These are phyloP conservation scores for Penicillium sp. DNA, from an alignment of 2,329 filamentous ascomycete species.

Conservation along the genomic window DNA sequence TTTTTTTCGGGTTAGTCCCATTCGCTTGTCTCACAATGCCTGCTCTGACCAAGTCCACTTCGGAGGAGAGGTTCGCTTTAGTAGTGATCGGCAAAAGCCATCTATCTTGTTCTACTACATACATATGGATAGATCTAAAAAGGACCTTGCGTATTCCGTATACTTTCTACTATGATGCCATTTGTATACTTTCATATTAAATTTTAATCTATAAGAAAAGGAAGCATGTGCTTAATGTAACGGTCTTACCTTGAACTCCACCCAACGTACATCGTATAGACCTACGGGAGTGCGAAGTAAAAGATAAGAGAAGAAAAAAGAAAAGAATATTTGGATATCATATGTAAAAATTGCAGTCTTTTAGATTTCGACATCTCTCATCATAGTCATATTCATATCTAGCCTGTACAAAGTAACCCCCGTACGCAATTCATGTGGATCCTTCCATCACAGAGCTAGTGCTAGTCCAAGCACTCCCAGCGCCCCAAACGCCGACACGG, in stretches of 20 bases:
- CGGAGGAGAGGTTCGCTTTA: slow-evolving; percentile 13
- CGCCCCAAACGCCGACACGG: slow-evolving; percentile 22
- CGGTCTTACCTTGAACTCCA: background rate
- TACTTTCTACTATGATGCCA: background rate
- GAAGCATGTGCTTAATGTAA: background rate
- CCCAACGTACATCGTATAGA: background rate
- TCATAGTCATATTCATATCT: slow-evolving; percentile 3
- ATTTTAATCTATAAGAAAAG: no score
- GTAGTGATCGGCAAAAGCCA: slow-evolving; percentile 16
- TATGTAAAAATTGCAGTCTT: no score
- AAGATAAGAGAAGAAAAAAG: background rate
- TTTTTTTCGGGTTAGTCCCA: background rate
- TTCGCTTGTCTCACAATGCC: background rate
- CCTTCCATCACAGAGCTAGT: slow-evolving; percentile 22
- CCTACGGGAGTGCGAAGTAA: background rate
- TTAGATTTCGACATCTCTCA: background rate
- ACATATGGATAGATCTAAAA: no score
- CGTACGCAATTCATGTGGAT: background rate
- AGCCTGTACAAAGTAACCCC: background rate
- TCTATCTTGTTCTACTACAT: no score
- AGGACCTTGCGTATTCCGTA: background rate
- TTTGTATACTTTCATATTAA: background rate
- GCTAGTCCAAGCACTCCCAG: slow-evolving; percentile 27
- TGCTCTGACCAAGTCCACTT: background rate
- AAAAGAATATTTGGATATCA: background rate